Conservation (phyloP, 257 asterid species). For the Mentha longifolia region DNA sequence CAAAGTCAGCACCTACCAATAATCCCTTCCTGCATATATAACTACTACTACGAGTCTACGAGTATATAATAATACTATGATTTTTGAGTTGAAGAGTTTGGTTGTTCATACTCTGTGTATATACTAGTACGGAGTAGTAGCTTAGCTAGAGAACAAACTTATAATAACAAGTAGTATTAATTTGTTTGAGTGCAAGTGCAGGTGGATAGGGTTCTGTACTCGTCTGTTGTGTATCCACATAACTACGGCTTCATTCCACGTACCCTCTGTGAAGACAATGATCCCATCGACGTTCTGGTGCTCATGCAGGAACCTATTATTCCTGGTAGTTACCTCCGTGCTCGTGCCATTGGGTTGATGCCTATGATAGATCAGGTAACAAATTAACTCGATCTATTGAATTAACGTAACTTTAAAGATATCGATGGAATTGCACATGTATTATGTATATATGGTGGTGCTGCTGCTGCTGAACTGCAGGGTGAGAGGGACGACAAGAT, state of each 20-base stretch:
- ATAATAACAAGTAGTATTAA: no score
- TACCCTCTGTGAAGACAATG: conserved; percentile 89
- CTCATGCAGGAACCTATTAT: conserved; percentile 94
- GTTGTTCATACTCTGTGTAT: no score
- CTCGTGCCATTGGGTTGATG: conserved; percentile 96
- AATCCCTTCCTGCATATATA: no score
- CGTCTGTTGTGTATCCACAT: conserved; percentile 95
- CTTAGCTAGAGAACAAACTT: no score
- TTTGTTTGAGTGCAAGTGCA: conserved; percentile 30
- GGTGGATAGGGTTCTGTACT: conserved; percentile 91
- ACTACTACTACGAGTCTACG: no score
- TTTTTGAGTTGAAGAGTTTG: no score
- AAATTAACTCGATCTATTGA: no score
- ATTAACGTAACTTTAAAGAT: no score
- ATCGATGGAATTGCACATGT: conserved; percentile 25
- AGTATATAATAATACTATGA: no score
- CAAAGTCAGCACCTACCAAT: conserved; percentile 74
- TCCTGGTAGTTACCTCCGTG: conserved; percentile 89
- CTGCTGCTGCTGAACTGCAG: no score
- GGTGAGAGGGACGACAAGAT: conserved; percentile 91
- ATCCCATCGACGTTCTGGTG: conserved; percentile 86
- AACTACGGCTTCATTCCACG: conserved; percentile 94
- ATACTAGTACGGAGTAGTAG: no score
- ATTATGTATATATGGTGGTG: no score
- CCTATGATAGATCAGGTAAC: conserved; percentile 97